Conservation (phyloP, 2,329 filamentous ascomycete genomes). For the Diaporthe nobilis region DNA sequence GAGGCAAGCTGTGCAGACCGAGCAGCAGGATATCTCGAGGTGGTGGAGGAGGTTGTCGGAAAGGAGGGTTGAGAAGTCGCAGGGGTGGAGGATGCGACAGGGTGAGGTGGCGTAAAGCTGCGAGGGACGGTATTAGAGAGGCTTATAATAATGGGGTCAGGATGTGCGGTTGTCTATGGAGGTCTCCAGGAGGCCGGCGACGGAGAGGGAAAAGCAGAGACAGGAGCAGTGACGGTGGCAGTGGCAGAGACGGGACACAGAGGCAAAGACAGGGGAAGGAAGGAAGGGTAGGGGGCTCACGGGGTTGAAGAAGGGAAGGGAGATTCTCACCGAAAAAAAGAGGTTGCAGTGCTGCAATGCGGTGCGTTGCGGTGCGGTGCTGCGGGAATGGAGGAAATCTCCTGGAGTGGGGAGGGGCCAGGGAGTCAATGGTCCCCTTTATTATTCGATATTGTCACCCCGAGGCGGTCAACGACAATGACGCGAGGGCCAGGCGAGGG, state of each 20-base stretch:
- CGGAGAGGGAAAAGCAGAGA: slow-evolving; percentile 19
- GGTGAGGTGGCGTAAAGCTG: slow-evolving; percentile 38
- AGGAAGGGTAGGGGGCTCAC: slow-evolving; percentile 21
- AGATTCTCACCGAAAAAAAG: slow-evolving; percentile 41
- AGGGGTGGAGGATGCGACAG: slow-evolving; percentile 32
- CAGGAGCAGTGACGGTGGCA: not conserved
- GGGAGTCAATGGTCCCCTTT: slow-evolving; percentile 41
- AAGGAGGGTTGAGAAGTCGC: slow-evolving; percentile 2
- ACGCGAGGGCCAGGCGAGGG: slow-evolving; percentile 37
- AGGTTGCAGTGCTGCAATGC: slow-evolving; percentile 27
- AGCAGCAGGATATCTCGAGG: slow-evolving; percentile 3
- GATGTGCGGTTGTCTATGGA: slow-evolving; percentile 27
- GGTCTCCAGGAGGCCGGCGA: not conserved
- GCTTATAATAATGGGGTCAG: slow-evolving; percentile 27
- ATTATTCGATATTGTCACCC: slow-evolving; percentile 43
- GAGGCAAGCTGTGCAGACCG: slow-evolving; percentile 36
- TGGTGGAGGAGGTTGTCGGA: not conserved
- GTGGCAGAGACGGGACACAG: not conserved
- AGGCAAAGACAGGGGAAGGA: slow-evolving; percentile 11
- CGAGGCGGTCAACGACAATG: slow-evolving; percentile 42
- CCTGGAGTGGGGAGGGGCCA: slow-evolving; percentile 41
- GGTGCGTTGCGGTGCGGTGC: slow-evolving; percentile 26
- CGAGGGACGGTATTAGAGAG: slow-evolving; percentile 27
- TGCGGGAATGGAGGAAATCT: slow-evolving; percentile 42
- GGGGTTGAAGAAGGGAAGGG: slow-evolving; percentile 33